These are phyloP conservation scores for Arthroderma sp. DNA, from an alignment of 2,329 filamentous ascomycete genomes.

Conservation along the genomic window DNA sequence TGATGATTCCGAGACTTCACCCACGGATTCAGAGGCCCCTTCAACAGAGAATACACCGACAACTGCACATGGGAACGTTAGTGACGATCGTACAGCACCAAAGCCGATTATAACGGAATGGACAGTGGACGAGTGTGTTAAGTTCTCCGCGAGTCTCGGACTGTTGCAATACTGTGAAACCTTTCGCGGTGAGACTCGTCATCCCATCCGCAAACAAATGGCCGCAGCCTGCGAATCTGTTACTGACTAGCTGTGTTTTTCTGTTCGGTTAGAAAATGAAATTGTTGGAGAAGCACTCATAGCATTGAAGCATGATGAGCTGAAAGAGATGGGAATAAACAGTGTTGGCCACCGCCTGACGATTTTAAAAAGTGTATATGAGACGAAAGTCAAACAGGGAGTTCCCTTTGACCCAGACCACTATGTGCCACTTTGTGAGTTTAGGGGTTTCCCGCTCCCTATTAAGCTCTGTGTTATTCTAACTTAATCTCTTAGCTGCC, in stretches of 20 bases:
- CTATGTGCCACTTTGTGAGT: conserved; percentile 80
- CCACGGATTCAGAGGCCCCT: conserved; percentile 44
- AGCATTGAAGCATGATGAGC: conserved; percentile 76
- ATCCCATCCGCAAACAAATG: background rate
- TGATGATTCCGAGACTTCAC: conserved; percentile 44
- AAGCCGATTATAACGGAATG: conserved; percentile 46
- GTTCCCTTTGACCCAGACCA: conserved; percentile 84
- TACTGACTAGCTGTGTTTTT: background rate
- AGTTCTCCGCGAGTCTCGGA: conserved; percentile 70
- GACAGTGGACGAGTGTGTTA: conserved; percentile 73
- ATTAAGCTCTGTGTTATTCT: conserved; percentile 2
- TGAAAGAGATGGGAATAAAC: conserved; percentile 85
- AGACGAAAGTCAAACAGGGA: conserved; percentile 88
- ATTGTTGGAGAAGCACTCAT: conserved; percentile 87
- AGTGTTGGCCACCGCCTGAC: conserved; percentile 92
- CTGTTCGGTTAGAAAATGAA: conserved; percentile 57
- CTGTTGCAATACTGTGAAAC: conserved; percentile 68
- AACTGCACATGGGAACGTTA: conserved; percentile 38
- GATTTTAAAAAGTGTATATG: conserved; percentile 90
- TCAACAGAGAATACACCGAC: conserved; percentile 51
- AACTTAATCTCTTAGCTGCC: conserved; percentile 49
- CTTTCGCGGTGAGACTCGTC: conserved; percentile 56
- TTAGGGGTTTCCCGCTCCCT: conserved; percentile 5
- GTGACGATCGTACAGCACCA: conserved; percentile 40
- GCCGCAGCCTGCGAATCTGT: background rate